Percentiles rank a stretch among this genome's conserved stretches.
These are phyloP conservation scores for Macrocybe gigantea DNA, from an alignment of 768 basidiomycete species.

Conservation along the genomic window DNA sequence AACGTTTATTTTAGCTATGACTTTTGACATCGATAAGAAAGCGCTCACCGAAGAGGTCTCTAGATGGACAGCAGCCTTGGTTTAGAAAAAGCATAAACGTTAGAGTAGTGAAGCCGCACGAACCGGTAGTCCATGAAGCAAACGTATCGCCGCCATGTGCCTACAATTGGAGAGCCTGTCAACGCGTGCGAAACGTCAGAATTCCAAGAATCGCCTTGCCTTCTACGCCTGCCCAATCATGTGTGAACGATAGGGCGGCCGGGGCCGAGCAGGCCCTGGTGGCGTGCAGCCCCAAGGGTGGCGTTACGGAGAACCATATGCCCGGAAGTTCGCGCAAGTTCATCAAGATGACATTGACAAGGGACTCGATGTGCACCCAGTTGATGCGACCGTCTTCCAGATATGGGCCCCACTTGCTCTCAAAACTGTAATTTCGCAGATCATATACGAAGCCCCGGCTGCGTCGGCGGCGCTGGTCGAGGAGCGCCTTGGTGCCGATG, in stretches of 20 bases:
- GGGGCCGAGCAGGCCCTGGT: slow-evolving; percentile 52
- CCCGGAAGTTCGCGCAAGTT: slow-evolving; percentile 45
- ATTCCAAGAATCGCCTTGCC: slow-evolving; percentile 22
- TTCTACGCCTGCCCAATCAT: slow-evolving; percentile 73
- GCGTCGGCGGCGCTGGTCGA: slow-evolving; percentile 31
- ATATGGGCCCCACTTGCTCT: slow-evolving; percentile 59
- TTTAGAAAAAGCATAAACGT: background rate
- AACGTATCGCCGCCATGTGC: slow-evolving; percentile 69
- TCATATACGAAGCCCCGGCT: slow-evolving; percentile 62
- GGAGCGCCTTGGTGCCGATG: slow-evolving; percentile 18
- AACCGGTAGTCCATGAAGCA: slow-evolving; percentile 79
- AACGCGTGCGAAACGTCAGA: background rate
- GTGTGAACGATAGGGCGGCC: slow-evolving; percentile 16
- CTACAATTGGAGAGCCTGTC: slow-evolving; percentile 13
- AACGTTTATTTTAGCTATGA: no score
- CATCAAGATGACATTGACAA: slow-evolving; percentile 46
- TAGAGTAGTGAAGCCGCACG: background rate
- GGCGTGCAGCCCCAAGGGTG: slow-evolving; percentile 46
- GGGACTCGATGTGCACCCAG: slow-evolving; percentile 60
- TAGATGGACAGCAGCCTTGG: slow-evolving; percentile 7
- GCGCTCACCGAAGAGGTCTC: slow-evolving; percentile 39
- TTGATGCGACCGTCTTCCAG: slow-evolving; percentile 35
- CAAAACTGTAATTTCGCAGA: slow-evolving; percentile 47
- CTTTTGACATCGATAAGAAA: background rate
- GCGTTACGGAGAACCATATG: slow-evolving; percentile 29